Percentiles rank a stretch among this genome's conserved stretches.
These are phyloP conservation scores for Lentinula aciculospora DNA, from an alignment of 768 basidiomycete species.

Conservation along the genomic window DNA sequence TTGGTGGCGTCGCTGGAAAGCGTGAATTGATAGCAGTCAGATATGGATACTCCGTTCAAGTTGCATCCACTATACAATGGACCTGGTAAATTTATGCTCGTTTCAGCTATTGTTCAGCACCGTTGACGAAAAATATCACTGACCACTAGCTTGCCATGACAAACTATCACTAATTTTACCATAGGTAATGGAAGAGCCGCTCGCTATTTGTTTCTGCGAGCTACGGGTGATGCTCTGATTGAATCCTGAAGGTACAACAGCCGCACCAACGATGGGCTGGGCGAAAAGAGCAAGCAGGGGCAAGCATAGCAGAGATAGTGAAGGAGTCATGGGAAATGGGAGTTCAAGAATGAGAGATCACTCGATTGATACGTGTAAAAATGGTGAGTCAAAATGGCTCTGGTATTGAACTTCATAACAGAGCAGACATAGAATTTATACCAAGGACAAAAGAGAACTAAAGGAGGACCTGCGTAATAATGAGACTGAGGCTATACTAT, in stretches of 20 bases:
- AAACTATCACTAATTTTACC: not conserved
- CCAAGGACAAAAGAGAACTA: not conserved
- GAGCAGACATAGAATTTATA: too few relatives aligned
- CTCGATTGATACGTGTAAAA: too few relatives aligned
- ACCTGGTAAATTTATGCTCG: not conserved
- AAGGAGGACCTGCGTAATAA: not conserved
- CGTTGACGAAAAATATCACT: not conserved
- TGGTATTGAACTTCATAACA: too few relatives aligned
- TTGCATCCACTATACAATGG: slow-evolving; percentile 8
- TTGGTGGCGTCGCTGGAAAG: slow-evolving; percentile 8
- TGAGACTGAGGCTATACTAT: not conserved
- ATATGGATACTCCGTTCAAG: slow-evolving; percentile 2
- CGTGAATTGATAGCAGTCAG: slow-evolving; percentile 3
- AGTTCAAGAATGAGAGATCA: not conserved
- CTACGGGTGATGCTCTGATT: not conserved
- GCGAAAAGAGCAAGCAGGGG: not conserved
- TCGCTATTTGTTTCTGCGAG: not conserved
- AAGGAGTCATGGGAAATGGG: not conserved
- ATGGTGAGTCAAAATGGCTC: too few relatives aligned
- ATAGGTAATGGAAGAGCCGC: not conserved
- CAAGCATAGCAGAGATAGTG: not conserved
- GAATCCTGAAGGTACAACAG: not conserved
- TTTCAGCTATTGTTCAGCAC: too few relatives aligned
- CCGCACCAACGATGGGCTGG: not conserved
- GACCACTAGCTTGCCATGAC: not conserved